These are phyloP conservation scores for Scleroderma bovista DNA, from an alignment of 768 basidiomycete species.

Conservation along the genomic window DNA sequence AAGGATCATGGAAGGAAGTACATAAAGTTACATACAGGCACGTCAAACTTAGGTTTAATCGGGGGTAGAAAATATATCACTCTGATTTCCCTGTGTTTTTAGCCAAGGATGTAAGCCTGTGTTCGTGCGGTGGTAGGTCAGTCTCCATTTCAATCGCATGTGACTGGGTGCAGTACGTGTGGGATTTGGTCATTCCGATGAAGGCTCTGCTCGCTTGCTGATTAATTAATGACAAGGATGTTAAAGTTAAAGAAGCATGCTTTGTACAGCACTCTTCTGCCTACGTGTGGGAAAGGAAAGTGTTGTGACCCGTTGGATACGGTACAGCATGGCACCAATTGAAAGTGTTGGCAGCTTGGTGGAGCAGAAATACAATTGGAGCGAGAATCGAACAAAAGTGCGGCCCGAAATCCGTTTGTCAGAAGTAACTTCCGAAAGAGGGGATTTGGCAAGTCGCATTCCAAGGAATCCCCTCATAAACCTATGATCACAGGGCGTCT, in stretches of 20 bases:
- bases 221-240: constrained; percentile 1
- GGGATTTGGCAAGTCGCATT: no score
- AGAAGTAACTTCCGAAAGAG: no score
- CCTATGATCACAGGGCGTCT: no score
- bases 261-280: neutral
- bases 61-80: neutral
- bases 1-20: constrained; percentile 1
- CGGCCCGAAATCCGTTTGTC: no score
- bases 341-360: neutral
- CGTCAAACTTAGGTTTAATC: constrained; percentile 20
- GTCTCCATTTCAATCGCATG: neutral
- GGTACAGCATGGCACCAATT: no score
- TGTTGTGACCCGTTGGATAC: neutral
- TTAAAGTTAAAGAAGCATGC: neutral
- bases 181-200: constrained; percentile 4
- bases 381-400: no score
- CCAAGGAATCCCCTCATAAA: no score
- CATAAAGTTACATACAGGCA: constrained; percentile 16
- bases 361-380: no score
- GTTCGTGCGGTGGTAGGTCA: neutral
- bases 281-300: neutral
- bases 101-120: constrained; percentile 4
- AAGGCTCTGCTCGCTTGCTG: constrained; percentile 5
- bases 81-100: neutral
- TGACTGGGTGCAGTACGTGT: neutral